Evolutionary conservation across 495 filamentous ascomycete species (phyloP).

Genomic region (Hypomontagnella monticulosa): DNA sequence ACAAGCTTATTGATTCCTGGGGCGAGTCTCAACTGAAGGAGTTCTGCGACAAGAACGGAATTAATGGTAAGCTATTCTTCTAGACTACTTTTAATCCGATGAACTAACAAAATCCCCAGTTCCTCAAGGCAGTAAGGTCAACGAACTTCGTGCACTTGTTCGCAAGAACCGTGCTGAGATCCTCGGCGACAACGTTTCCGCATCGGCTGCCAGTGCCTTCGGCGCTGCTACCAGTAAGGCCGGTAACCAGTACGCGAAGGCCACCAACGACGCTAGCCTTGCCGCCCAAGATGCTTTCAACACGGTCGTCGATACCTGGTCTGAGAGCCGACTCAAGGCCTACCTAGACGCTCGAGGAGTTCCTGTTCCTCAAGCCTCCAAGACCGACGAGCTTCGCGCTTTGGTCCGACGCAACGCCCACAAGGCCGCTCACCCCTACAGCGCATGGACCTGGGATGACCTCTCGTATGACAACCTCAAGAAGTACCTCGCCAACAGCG

Average conservation of each 20-base stretch:
- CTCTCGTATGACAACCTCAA: constrained; percentile 80
- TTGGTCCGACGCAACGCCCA: constrained; percentile 76
- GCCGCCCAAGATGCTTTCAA: constrained; percentile 77
- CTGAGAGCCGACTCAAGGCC: constrained; percentile 77
- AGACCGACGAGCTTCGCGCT: constrained; percentile 82
- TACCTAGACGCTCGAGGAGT: constrained; percentile 73
- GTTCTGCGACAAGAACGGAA: constrained; percentile 89
- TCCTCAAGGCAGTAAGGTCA: constrained; percentile 87
- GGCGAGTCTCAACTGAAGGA: constrained; percentile 87
- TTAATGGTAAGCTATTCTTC: constrained; percentile 53
- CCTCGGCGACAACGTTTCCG: constrained; percentile 70
- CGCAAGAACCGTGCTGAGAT: constrained; percentile 86
- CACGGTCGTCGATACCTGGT: constrained; percentile 70
- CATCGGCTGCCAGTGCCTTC: constrained; percentile 70
- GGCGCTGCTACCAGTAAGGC: constrained; percentile 87
- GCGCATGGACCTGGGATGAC: constrained; percentile 86
- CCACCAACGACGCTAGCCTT: constrained; percentile 72
- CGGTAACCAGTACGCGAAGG: constrained; percentile 78
- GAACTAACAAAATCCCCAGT: constrained; percentile 71
- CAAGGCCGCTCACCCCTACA: constrained; percentile 76
- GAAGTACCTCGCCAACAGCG: constrained; percentile 69
- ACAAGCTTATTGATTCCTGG: constrained; percentile 90
- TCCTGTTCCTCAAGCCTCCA: constrained; percentile 78
- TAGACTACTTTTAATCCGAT: too few relatives aligned
- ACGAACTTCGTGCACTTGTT: constrained; percentile 89